Evolutionary conservation across 179 eudicot genomes (phyloP).

Genomic region (Monotropa hypopitys): DNA sequence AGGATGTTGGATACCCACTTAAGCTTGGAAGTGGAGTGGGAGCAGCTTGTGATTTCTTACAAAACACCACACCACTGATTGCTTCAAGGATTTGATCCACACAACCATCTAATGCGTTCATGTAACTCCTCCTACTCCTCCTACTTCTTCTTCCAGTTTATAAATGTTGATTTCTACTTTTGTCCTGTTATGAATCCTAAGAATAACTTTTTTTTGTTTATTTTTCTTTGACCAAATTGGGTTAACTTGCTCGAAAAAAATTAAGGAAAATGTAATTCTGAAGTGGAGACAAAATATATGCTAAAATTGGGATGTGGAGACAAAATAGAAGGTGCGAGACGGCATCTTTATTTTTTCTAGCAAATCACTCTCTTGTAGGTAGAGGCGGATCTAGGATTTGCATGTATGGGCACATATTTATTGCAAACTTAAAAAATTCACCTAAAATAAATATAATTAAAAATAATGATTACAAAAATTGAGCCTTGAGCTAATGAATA

Average conservation of each 20-base stretch:
- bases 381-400: too few species aligned
- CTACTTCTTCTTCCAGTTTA: background rate
- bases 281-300: background rate
- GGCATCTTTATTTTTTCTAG: too few species aligned
- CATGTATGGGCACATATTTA: too few species aligned
- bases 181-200: background rate
- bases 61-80: constrained; percentile 73
- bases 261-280: background rate
- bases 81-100: constrained; percentile 72
- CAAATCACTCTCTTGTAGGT: too few species aligned
- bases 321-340: too few species aligned
- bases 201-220: background rate
- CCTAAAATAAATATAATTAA: too few species aligned
- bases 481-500: too few species aligned
- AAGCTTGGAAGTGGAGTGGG: constrained; percentile 93
- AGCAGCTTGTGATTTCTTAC: constrained; percentile 77
- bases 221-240: background rate
- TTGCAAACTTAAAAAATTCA: too few species aligned
- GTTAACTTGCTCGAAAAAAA: background rate
- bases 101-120: background rate
- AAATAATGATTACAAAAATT: too few species aligned
- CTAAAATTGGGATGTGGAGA: background rate
- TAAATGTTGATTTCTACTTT: background rate
- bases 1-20: constrained; percentile 94
- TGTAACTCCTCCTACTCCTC: background rate